These are phyloP conservation scores for Rhododendron henanense DNA, from an alignment of 148 eudicot species.

Conservation along the genomic window DNA sequence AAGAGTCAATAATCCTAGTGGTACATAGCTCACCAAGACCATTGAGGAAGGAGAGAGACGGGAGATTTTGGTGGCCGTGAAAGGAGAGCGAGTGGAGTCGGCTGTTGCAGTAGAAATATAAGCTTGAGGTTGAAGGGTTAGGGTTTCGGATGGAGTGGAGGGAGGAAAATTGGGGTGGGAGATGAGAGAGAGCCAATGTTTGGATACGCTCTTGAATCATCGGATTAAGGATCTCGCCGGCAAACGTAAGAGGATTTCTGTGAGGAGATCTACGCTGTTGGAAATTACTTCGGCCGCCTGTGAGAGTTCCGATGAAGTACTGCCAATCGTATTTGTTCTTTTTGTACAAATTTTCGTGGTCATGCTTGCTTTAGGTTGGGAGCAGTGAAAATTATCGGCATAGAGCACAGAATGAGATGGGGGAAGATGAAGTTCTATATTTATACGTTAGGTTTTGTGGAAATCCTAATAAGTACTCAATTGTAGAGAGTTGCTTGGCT, in stretches of 20 bases:
- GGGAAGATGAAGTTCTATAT: too few species aligned
- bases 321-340: too few species aligned
- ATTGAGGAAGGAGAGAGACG: not conserved
- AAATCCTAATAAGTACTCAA: too few species aligned
- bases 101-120: not conserved
- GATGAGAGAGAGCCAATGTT: not conserved
- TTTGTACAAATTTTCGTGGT: too few species aligned
- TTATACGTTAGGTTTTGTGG: too few species aligned
- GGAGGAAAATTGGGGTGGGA: not conserved
- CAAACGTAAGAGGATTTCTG: not conserved
- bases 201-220: slow-evolving; percentile 2
- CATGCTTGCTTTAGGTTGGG: too few species aligned
- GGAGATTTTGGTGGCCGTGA: not conserved
- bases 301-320: not conserved
- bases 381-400: too few species aligned
- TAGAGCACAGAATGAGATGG: too few species aligned
- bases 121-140: not conserved
- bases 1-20: not conserved
- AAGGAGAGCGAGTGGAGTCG: not conserved
- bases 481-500: too few species aligned
- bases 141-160: not conserved
- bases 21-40: not conserved
- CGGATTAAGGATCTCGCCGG: not conserved
- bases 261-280: not conserved
- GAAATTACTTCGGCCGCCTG: not conserved